Base-by-base conservation (phyloP, 306 rosid species). In the Vicia sativa region DNA sequence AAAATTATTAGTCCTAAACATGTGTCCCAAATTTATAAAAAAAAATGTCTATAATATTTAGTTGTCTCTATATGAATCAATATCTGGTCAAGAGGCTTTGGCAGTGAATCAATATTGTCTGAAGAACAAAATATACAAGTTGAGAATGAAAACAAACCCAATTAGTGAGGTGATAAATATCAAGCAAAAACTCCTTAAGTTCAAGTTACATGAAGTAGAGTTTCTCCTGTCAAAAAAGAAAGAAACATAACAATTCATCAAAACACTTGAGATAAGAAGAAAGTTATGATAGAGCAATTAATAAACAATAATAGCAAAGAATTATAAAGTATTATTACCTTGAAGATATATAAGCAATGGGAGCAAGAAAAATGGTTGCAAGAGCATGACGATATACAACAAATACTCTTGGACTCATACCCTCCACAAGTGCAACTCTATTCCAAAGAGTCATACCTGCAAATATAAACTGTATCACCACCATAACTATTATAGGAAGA, bases 381-480 rank as follows among this genome's bases (percentile, higher is more conserved):
- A 83, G 54, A 66, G 78, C 82, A 16, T 83, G 80, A 16, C 88
- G 72, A n/a, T 85, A 87, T 2, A 85, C 73, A 0, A 87, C 74
- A 67, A 79, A 83, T 0, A 85, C 81, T 18, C 67, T 46, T 1
- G 90, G 87, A 11, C 67, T 87, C 88, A 85, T 72, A 29, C 95
- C 95, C 2, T 75, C 49, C 38, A 85, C 23, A 2, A 88, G 37
- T 26, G 68, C 84, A 6, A 58, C 50, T 74, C 86, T 75, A 80
- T 72, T 19, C 68, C 58, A 9, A 11, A 87, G 72, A 29, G 78
- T 28, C 55, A 73, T 23, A 9, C 54, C 79, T 57, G 95, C 76
- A 45, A 66, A 79, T 13, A 70, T 31, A 42, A 73, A 69, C 63
- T 87, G 83, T 60, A 82, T 35, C 0, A 71, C 18, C 48, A 83